Evolutionary conservation across 2,329 filamentous ascomycete species (phyloP), one percentile per base, ranked within the genome.

Genomic region (Kalaharituber pfeilii): DNA sequence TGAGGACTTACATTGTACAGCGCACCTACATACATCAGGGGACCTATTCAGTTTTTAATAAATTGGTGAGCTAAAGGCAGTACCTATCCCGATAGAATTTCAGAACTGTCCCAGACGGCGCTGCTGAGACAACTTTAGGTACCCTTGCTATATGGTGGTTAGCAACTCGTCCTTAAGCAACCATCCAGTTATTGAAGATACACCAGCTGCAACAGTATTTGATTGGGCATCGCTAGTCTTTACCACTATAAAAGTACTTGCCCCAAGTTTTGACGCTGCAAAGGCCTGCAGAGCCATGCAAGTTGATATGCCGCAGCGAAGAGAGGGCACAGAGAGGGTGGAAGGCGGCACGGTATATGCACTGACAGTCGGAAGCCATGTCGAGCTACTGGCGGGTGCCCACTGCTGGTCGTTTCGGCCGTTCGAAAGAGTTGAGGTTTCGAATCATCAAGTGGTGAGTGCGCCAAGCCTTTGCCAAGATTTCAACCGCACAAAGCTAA

Each of bases 1-100:
- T 25, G 82, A 79, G 20, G 85, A 89, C 70, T 75, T 87, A 62
- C 91, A 86, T 67, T 88, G 85, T 89, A 77, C 51, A 82, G 77
- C 47, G 50, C 6, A 13, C 18, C 26, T 18, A 6, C 9, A 18
- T 18, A 9, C 9, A 9, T 36, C 9, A 36, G 9, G 9, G 9
- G 9, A 9, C 9, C 30, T 18, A 9, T 36, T 18, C 9, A n/a
- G n/a, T n/a, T n/a, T n/a, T n/a, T n/a, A n/a, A n/a, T n/a, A n/a
- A n/a, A n/a, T n/a, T n/a, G 20, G 50, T 9, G 24, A 15, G 20
- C 20, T 18, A 49, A 20, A 29, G 29, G 52, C 18, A 49, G n/a
- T 26, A 29, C 5, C 15, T 22, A 13, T 5, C 27, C 39, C 27
- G 54, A 56, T 56, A 53, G 55, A 49, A n/a, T n/a, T n/a, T n/a